Evolutionary conservation across 1,139 yeast genomes (phyloP), one percentile per base, ranked within the genome.

Genomic region (Pichia sp.): DNA sequence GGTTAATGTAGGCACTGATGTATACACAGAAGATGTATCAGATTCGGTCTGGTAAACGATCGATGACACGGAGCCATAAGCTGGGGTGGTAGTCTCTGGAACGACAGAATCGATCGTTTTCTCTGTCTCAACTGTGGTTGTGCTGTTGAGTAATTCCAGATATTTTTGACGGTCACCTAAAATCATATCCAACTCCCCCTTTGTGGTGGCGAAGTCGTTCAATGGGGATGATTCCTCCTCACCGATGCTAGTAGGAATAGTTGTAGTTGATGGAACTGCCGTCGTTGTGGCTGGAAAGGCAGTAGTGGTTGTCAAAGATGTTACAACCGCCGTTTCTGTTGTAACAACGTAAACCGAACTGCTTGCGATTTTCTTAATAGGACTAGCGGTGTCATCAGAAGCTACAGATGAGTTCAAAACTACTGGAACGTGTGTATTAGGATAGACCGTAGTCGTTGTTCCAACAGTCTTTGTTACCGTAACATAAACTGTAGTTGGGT

Each of bases 381-480:
- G 26, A 44, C 25, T 28, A 28, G 39, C 7, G 6, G 40, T 23
- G 7, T 30, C 19, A 26, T 7, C 12, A 13, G 36, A 21, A 21
- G 13, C 30, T 16, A 13, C 22, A 31, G 37, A n/a, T 31, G 37
- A 31, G 18, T 31, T 31, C 37, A 31, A 10, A 31, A 31, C 18
- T 31, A 31, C n/a, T n/a, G 37, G 37, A 31, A n/a, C 16, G n/a
- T 31, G 37, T 31, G 37, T 31, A 18, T 31, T 31, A 13, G 47
- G 47, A 21, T n/a, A 31, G 10, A 19, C 30, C 13, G 21, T 45
- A 13, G 39, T 8, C 12, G 40, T 36, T 2, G 25, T 25, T 45
- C 42, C 43, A 23, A 54, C 49, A 12, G 62, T 57, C 41, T 53
- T 54, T 2, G 66, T 62, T 22, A 62, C 56, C 0, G 67, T 63